Conservation (phyloP, 2,329 filamentous ascomycete species). For the Aureobasidium sp. region DNA sequence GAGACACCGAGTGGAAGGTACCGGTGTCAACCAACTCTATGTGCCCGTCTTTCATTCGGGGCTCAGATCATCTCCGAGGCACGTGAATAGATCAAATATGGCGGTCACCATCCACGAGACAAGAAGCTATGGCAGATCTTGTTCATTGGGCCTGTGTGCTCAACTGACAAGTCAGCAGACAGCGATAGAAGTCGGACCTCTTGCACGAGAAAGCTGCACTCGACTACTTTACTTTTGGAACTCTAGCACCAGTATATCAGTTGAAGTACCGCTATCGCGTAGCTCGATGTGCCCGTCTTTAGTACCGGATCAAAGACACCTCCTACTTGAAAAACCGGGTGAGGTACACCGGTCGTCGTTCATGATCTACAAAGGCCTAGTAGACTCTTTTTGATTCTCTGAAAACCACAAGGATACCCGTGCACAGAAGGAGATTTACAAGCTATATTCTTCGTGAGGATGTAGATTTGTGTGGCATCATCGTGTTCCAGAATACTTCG, state of each 20-base stretch:
- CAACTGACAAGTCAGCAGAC: no score
- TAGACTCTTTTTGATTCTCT: no score
- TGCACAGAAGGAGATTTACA: no score
- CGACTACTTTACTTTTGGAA: no score
- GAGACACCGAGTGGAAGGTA: neutral
- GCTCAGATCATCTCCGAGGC: neutral
- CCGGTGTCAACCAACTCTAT: neutral
- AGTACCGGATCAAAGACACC: no score
- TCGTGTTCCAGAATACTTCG: neutral
- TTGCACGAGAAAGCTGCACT: no score
- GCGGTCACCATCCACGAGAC: neutral
- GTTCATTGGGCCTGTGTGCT: no score
- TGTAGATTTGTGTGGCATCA: neutral
- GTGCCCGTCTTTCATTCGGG: neutral
- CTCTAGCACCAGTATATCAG: no score
- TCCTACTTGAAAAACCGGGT: neutral
- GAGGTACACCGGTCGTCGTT: neutral
- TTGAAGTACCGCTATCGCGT: no score
- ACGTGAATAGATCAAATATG: neutral
- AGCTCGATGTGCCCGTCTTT: neutral
- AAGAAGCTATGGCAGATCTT: neutral
- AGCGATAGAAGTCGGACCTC: no score
- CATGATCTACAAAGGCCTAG: neutral
- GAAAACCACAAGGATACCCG: no score
- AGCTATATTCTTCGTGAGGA: neutral